Conservation (phyloP, 148 eudicot species). For the Camellia japonica region DNA sequence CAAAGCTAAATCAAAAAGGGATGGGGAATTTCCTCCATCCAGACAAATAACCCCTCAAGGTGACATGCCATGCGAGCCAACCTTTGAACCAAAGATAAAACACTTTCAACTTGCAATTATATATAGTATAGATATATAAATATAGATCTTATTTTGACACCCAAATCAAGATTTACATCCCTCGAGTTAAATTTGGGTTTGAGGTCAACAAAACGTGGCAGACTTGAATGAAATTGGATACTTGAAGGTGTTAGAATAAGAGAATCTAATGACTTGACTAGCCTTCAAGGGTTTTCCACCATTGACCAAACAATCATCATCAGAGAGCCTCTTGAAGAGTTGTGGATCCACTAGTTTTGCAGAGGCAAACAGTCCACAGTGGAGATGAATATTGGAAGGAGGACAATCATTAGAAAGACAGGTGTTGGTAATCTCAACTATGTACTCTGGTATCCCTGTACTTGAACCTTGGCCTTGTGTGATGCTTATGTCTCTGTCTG, state of each 20-base stretch:
- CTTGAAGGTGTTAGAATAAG: constrained; percentile 44
- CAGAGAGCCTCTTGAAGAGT: constrained; percentile 34
- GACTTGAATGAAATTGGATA: constrained; percentile 42
- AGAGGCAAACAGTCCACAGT: constrained; percentile 52
- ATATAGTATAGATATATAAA: too few relatives aligned
- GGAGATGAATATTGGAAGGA: constrained; percentile 40
- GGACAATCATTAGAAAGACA: constrained; percentile 32
- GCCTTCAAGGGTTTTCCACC: constrained; percentile 31
- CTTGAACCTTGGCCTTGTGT: constrained; percentile 18
- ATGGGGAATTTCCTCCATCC: too few relatives aligned
- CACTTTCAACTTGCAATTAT: too few relatives aligned
- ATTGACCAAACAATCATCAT: constrained; percentile 45
- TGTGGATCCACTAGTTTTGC: constrained; percentile 41
- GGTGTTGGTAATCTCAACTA: constrained; percentile 38
- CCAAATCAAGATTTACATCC: not conserved
- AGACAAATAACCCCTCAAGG: too few relatives aligned
- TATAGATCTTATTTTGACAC: too few relatives aligned
- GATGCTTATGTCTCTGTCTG: constrained; percentile 20
- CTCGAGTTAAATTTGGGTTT: not conserved
- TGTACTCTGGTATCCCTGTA: constrained; percentile 19
- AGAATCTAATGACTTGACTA: constrained; percentile 34
- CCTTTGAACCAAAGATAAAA: too few relatives aligned
- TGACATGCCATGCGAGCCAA: too few relatives aligned
- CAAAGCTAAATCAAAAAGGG: too few relatives aligned
- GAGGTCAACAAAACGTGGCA: constrained; percentile 31